Base-by-base conservation (phyloP, 306 rosid genomes). In the Vicia faba region DNA sequence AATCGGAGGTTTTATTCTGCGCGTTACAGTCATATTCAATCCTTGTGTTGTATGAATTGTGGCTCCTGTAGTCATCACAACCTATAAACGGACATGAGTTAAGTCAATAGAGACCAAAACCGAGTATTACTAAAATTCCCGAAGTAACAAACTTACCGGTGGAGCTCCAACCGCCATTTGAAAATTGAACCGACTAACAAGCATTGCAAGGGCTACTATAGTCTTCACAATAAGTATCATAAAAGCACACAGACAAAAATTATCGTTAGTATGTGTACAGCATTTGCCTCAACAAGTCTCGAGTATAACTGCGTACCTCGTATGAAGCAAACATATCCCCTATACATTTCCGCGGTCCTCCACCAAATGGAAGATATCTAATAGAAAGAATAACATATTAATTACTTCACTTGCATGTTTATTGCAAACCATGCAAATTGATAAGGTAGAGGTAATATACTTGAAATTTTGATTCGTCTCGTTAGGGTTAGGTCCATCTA, bases 301-400 rank as follows among this genome's bases (percentile, higher is more conserved):
- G 12, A 20, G 20, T 67, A 54, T 53, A 56, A 12, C 14, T 68
- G 40, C 66, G 33, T 81, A 93, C 99, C 96, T 93, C 99, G 16
- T 84, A 93, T 8, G 95, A 61, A 78, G 99, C 99, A 69, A 93
- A 90, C 87, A 90, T 62, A 69, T 93, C 99, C 5, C 99, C 99
- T 11, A 93, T 80, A 18, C 97, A 93, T 78, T 93, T 93, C 40
- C 99, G 80, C 0, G 87, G 99, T 59, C 99, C 99, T 53, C 99
- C 99, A 28, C 99, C 99, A 68, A 93, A 93, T 18, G 99, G 99
- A 72, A 93, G 82, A 81, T 90, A 93, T 35, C 99, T 93, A 79
- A 44, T 69, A 80, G 62, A 64, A 73, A 31, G 53, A 68, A 31
- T 16, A 58, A 57, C 60, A 73, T 11, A 7, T 33, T 33, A 12